Evolutionary conservation across 208 protist species (phyloP).

Genomic region (Crithidia mellificae): DNA sequence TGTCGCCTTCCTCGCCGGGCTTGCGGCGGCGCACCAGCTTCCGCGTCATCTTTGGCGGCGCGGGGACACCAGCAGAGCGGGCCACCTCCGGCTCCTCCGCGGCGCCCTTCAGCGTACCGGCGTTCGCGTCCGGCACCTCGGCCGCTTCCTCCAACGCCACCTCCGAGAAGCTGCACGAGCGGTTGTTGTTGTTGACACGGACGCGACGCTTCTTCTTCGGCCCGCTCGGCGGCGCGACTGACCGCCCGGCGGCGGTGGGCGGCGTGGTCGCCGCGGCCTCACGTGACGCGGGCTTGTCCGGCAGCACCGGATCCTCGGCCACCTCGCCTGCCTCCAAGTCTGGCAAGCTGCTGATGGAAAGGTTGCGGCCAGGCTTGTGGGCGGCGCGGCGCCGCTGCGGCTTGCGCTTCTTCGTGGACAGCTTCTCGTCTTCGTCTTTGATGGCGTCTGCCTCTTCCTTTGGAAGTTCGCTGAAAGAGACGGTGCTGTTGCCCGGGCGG

Average conservation of each 20-base stretch:
- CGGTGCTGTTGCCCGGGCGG: slow-evolving; percentile 23
- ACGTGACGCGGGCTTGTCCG: background rate
- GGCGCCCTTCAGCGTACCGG: slow-evolving; percentile 3
- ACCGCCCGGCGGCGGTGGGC: background rate
- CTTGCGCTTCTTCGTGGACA: slow-evolving; percentile 11
- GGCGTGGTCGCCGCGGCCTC: background rate
- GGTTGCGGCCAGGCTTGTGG: slow-evolving; percentile 18
- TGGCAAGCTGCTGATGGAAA: slow-evolving; percentile 33
- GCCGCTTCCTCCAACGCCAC: slow-evolving; percentile 31
- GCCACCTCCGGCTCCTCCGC: slow-evolving; percentile 5
- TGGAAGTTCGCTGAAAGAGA: slow-evolving; percentile 31
- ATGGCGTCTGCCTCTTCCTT: slow-evolving; percentile 27
- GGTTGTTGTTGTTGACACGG: slow-evolving; percentile 31
- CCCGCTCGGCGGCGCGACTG: background rate
- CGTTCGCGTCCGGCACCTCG: slow-evolving; percentile 30
- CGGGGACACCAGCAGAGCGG: background rate
- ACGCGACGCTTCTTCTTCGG: slow-evolving; percentile 33
- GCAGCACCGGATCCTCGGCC: slow-evolving; percentile 21
- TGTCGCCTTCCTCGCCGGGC: slow-evolving; percentile 6
- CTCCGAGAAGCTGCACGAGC: slow-evolving; percentile 60
- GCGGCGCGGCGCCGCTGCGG: slow-evolving; percentile 11
- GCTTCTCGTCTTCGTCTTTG: slow-evolving; percentile 18
- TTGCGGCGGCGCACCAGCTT: slow-evolving; percentile 21
- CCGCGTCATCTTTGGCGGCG: background rate
- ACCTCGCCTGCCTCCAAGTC: slow-evolving; percentile 28